Evolutionary conservation across 208 protist species (phyloP).

Genomic region (Trypanosoma mega): DNA sequence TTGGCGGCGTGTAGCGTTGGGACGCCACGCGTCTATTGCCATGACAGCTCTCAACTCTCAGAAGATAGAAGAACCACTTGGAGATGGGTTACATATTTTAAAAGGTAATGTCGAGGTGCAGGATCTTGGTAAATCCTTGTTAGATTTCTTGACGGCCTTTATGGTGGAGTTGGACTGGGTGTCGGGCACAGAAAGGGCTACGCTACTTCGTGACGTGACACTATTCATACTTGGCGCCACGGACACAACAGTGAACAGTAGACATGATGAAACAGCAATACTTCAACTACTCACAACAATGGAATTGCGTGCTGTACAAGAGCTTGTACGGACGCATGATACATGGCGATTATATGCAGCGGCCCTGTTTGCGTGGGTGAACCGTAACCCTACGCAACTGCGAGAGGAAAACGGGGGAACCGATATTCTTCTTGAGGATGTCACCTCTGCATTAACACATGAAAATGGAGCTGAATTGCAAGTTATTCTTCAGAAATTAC

Average conservation of each 20-base stretch:
- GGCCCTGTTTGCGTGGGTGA: constrained; percentile 24
- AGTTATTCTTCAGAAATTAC: constrained; percentile 7
- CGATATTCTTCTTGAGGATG: constrained; percentile 21
- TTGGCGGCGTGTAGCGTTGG: constrained; percentile 16
- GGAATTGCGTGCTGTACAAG: constrained; percentile 13
- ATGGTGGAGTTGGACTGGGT: constrained; percentile 26
- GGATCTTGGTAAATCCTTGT: constrained; percentile 7
- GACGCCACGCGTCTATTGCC: background rate
- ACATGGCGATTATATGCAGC: constrained; percentile 12
- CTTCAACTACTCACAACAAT: background rate
- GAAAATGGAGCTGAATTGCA: background rate
- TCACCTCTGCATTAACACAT: constrained; percentile 1
- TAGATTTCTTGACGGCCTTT: constrained; percentile 20
- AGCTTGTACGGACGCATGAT: constrained; percentile 6
- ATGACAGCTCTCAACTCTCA: constrained; percentile 4
- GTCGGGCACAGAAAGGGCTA: background rate
- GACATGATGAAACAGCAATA: background rate
- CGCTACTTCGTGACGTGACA: constrained; percentile 11
- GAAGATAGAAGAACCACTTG: too few species aligned
- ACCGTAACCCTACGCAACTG: background rate
- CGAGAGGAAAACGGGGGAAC: background rate
- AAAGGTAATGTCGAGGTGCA: background rate
- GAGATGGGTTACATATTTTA: too few species aligned
- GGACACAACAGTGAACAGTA: background rate
- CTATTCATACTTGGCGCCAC: constrained; percentile 20